Base-by-base conservation (phyloP, 192 early-diverging fungal species). In the Coemansia sp. region DNA sequence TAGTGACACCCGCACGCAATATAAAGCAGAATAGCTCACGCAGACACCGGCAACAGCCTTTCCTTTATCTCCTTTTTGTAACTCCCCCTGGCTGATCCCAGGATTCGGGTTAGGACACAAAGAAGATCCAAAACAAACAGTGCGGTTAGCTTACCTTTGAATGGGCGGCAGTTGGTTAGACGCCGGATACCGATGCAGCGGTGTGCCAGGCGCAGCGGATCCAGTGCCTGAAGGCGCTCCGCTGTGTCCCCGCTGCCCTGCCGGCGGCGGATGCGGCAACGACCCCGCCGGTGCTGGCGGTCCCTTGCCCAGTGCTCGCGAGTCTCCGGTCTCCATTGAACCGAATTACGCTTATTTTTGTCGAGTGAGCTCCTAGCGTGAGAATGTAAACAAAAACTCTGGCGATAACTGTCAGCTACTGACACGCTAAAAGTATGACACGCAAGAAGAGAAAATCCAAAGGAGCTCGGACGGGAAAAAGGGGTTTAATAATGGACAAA, bases 101-200 rank as follows among this genome's bases (percentile, higher is more conserved):
- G 28, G 28, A 31, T 31, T 31, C 28, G 25, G 15, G 23, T 34
- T 21, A 21, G 52, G 23, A 54, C 23, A 54, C 28, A 15, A 26
- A 54, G 19, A 4, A 14, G 19, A 22, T 19, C 5, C 17, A 51
- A 51, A 50, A 51, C 6, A 47, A 47, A 19, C 49, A 50, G n/a
- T 19, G 40, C 11, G 38, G 38, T 7, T 23, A 37, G 25, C 68
- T 50, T 81, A 81, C 78, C 78, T 81, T 62, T 81, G 78, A 21
- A 81, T 81, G 1, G 72, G 78, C 15, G 78, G 72, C 15, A 81
- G 67, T 55, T 74, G 78, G 62, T 74, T 81, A 2, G 53, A 47
- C 37, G 69, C 51, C 10, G 74, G 20, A 59, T 69, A 57, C 59
- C 59, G 60, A 52, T 47, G 51, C 48, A 70, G 31, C 48, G 68